Conservation (phyloP, 1,284 basidiomycete species). For the Ustilago loliicola region DNA sequence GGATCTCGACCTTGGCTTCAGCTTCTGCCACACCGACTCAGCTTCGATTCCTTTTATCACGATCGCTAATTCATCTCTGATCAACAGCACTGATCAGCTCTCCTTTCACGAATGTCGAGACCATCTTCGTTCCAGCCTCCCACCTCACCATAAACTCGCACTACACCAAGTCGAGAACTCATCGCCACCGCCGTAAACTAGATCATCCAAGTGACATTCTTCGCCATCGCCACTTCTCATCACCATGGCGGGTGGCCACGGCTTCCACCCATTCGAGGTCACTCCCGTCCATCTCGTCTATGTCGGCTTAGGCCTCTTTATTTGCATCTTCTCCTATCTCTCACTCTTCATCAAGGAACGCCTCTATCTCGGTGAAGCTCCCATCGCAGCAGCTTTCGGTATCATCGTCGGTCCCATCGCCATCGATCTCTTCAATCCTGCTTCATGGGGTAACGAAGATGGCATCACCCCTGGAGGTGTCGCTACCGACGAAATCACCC, state of each 20-base stretch:
- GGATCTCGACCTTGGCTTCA: not conserved
- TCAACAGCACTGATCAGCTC: conserved; percentile 18
- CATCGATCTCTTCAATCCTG: conserved; percentile 86
- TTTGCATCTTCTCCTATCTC: conserved; percentile 88
- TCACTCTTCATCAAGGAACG: conserved; percentile 91
- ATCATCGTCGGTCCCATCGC: conserved; percentile 89
- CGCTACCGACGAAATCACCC: conserved; percentile 76
- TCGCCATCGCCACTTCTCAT: too few species aligned
- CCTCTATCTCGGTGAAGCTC: conserved; percentile 96
- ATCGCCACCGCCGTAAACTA: not conserved
- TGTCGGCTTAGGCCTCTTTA: conserved; percentile 66
- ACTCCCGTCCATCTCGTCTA: conserved; percentile 67
- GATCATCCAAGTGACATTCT: not conserved
- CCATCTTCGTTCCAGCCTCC: conserved; percentile 31
- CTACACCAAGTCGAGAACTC: not conserved
- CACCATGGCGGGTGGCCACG: conserved; percentile 5
- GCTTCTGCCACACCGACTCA: not conserved
- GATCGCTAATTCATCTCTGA: not conserved
- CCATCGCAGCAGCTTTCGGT: conserved; percentile 93
- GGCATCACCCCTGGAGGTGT: conserved; percentile 75
- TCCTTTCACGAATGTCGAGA: conserved; percentile 30
- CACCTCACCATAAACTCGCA: conserved; percentile 11
- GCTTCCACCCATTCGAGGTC: conserved; percentile 67
- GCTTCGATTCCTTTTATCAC: not conserved
- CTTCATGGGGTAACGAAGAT: conserved; percentile 79